Conservation (phyloP, 495 filamentous ascomycete genomes). For the Penicillium verhagenii region DNA sequence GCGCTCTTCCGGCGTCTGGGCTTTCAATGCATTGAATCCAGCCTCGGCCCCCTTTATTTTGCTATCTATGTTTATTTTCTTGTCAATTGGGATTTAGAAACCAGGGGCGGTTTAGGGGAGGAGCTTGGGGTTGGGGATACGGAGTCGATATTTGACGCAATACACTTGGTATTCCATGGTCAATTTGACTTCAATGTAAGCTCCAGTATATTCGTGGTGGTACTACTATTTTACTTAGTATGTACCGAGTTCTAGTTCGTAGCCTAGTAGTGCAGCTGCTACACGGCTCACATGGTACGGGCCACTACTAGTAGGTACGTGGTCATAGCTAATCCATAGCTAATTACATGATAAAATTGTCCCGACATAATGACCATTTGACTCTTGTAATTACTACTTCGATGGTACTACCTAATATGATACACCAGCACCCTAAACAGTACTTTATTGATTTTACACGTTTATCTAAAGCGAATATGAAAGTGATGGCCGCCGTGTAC, state of each 20-base stretch:
- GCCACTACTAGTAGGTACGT: no score
- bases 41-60: slow-evolving; percentile 8
- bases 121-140: slow-evolving; percentile 10
- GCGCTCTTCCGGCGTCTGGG: slow-evolving; percentile 27
- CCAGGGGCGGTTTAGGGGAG: slow-evolving; percentile 1
- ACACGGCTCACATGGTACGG: background rate
- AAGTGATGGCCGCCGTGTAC: no score
- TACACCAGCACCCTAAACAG: no score
- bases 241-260: background rate
- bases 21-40: slow-evolving; percentile 30
- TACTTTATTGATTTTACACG: no score
- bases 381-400: no score
- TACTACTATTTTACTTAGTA: no score
- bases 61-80: background rate
- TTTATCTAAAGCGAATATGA: no score
- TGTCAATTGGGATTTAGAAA: slow-evolving; percentile 7
- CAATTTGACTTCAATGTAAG: background rate
- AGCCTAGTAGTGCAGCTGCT: background rate
- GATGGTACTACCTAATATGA: no score
- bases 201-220: no score
- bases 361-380: no score
- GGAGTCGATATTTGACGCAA: slow-evolving; percentile 21
- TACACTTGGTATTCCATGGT: slow-evolving; percentile 15
- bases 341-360: no score
- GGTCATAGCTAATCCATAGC: no score